These are phyloP conservation scores for Pythium sukuiense DNA, from an alignment of 352 stramenopile species.

Conservation along the genomic window DNA sequence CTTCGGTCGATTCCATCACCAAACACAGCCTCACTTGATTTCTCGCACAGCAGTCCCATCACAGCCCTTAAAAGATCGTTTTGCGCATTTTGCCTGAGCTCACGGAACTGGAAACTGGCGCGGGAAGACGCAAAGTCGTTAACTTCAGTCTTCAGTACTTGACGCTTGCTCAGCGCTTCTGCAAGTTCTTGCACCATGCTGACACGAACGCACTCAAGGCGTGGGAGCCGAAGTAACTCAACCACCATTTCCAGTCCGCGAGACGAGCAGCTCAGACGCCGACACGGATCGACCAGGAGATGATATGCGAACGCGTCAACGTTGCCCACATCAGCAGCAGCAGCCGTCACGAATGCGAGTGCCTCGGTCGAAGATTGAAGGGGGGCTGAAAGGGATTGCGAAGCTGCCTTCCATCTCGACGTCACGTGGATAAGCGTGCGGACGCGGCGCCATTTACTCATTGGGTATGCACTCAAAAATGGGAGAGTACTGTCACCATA, in stretches of 20 bases:
- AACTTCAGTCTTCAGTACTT: neutral
- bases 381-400: neutral
- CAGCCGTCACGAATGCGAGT: conserved; percentile 24
- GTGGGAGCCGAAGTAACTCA: conserved; percentile 13
- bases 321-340: conserved; percentile 4
- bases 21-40: conserved; percentile 1
- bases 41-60: conserved; percentile 13
- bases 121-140: neutral
- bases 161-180: neutral
- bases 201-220: conserved; percentile 8
- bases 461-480: conserved; percentile 22
- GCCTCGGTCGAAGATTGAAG: neutral
- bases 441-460: conserved; percentile 23
- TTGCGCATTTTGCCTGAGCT: conserved; percentile 17
- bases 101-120: conserved; percentile 14
- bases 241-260: conserved; percentile 21
- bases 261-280: conserved; percentile 17
- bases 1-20: neutral
- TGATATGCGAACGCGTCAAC: conserved; percentile 15
- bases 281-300: conserved; percentile 21
- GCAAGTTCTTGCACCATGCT: conserved; percentile 12
- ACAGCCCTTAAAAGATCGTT: conserved; percentile 19
- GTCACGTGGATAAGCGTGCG: conserved; percentile 25
- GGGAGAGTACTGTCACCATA: conserved; percentile 10
- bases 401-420: conserved; percentile 17